Conservation (phyloP, 2,329 filamentous ascomycete species). For the Penicillium carneum region DNA sequence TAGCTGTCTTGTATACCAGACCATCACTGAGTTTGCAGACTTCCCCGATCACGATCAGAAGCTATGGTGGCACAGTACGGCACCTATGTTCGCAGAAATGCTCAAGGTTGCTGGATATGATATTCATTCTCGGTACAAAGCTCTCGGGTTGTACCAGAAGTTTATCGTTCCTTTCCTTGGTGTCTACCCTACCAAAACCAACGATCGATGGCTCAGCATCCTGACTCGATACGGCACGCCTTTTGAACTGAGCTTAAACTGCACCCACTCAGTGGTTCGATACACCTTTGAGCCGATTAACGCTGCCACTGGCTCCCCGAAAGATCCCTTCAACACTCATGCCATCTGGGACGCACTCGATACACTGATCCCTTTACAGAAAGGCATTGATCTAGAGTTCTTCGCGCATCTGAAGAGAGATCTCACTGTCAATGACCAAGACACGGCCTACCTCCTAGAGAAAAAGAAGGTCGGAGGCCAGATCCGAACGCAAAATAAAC, state of each 20-base stretch:
- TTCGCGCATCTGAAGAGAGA: slow-evolving; percentile 22
- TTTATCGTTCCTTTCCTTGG: slow-evolving; percentile 20
- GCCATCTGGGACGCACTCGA: slow-evolving; percentile 18
- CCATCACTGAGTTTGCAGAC: neutral
- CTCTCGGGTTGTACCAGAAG: slow-evolving; percentile 13
- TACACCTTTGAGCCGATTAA: slow-evolving; percentile 29
- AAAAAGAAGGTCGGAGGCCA: neutral
- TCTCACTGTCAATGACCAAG: slow-evolving; percentile 19
- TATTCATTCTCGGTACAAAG: slow-evolving; percentile 20
- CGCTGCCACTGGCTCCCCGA: slow-evolving; percentile 16
- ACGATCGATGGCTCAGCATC: slow-evolving; percentile 21
- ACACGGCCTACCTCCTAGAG: neutral
- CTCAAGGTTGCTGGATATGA: slow-evolving; percentile 13
- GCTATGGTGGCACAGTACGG: slow-evolving; percentile 25
- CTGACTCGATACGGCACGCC: slow-evolving; percentile 26
- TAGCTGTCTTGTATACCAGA: neutral
- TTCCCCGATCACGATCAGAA: slow-evolving; percentile 12
- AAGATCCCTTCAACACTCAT: slow-evolving; percentile 27
- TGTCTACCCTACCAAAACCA: slow-evolving; percentile 12
- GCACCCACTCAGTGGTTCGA: slow-evolving; percentile 20
- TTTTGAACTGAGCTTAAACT: slow-evolving; percentile 29
- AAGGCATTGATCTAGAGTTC: slow-evolving; percentile 15
- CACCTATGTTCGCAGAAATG: slow-evolving; percentile 21
- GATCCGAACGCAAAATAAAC: neutral
- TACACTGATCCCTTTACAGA: slow-evolving; percentile 2